Conservation (phyloP, 2,329 filamentous ascomycete species). For the Dichotomopilus funicola region DNA sequence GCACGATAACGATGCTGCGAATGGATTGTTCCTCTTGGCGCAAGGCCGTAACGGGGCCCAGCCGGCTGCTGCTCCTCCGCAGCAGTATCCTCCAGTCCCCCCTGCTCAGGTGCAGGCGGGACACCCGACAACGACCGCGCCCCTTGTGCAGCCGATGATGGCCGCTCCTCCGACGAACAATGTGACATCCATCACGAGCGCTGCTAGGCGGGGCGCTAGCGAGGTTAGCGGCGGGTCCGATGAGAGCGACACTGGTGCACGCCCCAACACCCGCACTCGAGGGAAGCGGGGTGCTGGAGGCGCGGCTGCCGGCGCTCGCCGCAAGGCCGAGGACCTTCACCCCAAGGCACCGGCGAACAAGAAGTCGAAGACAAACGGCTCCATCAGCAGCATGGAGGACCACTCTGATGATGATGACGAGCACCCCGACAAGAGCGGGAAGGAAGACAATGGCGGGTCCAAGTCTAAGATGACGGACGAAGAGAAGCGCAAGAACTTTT, state of each 20-base stretch:
- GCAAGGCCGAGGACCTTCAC: constrained; percentile 67
- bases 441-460: constrained; percentile 43
- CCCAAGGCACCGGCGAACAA: constrained; percentile 61
- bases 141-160: constrained; percentile 31
- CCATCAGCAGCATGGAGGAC: constrained; percentile 25
- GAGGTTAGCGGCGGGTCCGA: constrained; percentile 61
- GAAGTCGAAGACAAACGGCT: constrained; percentile 57
- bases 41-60: constrained; percentile 57
- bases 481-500: constrained; percentile 96
- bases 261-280: constrained; percentile 58
- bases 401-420: constrained; percentile 34
- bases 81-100: constrained; percentile 37
- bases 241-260: constrained; percentile 57
- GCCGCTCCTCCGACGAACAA: constrained; percentile 50
- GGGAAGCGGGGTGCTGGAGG: constrained; percentile 56
- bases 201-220: constrained; percentile 24
- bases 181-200: constrained; percentile 35
- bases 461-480: constrained; percentile 92
- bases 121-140: constrained; percentile 32
- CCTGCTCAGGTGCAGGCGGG: constrained; percentile 45
- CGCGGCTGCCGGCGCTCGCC: constrained; percentile 53
- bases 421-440: constrained; percentile 41
- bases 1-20: constrained; percentile 91
- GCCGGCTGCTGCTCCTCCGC: constrained; percentile 36
- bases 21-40: constrained; percentile 86